Conservation (phyloP, 768 basidiomycete genomes). For the Imleria badia region DNA sequence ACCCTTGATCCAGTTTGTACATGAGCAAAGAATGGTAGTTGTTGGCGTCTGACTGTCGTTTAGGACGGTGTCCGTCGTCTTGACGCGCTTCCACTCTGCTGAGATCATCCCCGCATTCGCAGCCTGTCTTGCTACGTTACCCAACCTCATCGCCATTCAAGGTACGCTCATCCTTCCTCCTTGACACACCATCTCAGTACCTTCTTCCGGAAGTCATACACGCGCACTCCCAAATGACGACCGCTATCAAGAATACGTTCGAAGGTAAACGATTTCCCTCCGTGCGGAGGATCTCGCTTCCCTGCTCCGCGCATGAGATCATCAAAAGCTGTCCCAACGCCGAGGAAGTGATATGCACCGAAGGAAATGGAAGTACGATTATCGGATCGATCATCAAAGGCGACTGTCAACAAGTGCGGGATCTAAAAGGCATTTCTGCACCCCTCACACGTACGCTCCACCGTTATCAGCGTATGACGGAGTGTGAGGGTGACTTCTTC, state of each 20-base stretch:
- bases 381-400: slow-evolving; percentile 6
- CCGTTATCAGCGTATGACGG: slow-evolving; percentile 3
- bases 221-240: neutral
- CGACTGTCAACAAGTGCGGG: neutral
- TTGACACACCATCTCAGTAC: neutral
- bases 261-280: slow-evolving; percentile 6
- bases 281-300: slow-evolving; percentile 4
- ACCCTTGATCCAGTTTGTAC: slow-evolving; percentile 5
- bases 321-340: slow-evolving; percentile 11
- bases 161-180: neutral
- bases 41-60: neutral
- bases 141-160: slow-evolving; percentile 12
- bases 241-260: slow-evolving; percentile 7
- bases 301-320: slow-evolving; percentile 5
- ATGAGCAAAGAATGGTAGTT: neutral
- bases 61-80: slow-evolving; percentile 1
- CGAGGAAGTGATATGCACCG: slow-evolving; percentile 5
- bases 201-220: slow-evolving; percentile 1
- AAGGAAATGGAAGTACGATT: slow-evolving; percentile 5
- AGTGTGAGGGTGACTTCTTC: neutral
- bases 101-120: slow-evolving; percentile 10
- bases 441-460: neutral
- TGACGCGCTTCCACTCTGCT: neutral
- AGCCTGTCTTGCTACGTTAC: neutral
- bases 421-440: slow-evolving; percentile 5